Base-by-base conservation (phyloP, 2,329 filamentous ascomycete genomes). In the Septoria petroselini region DNA sequence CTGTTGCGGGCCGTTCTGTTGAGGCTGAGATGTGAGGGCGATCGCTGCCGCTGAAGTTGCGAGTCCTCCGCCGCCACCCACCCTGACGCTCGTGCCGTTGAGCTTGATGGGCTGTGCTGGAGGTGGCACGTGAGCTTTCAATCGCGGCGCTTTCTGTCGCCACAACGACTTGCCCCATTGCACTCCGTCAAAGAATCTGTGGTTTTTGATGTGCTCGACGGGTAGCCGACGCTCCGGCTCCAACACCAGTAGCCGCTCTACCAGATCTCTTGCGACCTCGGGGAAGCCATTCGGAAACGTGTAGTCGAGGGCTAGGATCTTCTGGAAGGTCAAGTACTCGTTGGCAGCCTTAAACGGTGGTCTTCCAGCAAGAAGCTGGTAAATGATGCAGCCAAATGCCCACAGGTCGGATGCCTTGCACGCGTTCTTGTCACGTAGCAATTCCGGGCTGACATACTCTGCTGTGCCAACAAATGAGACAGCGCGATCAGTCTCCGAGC, bases 371-470 rank as follows among this genome's bases (percentile, higher is more conserved):
- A 98, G 76, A 19, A 98, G 79, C 69, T 98, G 93, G 68, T 95
- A 98, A 56, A 98, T 83, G 61, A 98, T 98, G 73, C 93, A 98
- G 7, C 93, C 93, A 73, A 95, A 98, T 2, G 93, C 93, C 93
- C 93, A 98, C 41, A 98, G 71, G 71, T 98, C 93, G 69, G 93
- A 97, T 35, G 91, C 88, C 72, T 97, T 98, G 75, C 91, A 96
- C 15, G 91, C 93, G 63, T 88, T 94, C 73, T 97, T 97, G 65
- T 95, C 90, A 23, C 88, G 95, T 47, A 98, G 76, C n/a, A 98
- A 77, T 68, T 98, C 93, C 0, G 93, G 93, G 65, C 93, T 97
- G 60, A 98, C 93, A 64, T 98, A 98, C 69, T 98, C 93, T 8
- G 93, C 93, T 0, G 93, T 98, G 30, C 93, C 93, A 34, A 98